Percentiles rank a stretch among this genome's conserved stretches.
Conservation (phyloP, 441 rosid genomes). For the Iberis amara region DNA sequence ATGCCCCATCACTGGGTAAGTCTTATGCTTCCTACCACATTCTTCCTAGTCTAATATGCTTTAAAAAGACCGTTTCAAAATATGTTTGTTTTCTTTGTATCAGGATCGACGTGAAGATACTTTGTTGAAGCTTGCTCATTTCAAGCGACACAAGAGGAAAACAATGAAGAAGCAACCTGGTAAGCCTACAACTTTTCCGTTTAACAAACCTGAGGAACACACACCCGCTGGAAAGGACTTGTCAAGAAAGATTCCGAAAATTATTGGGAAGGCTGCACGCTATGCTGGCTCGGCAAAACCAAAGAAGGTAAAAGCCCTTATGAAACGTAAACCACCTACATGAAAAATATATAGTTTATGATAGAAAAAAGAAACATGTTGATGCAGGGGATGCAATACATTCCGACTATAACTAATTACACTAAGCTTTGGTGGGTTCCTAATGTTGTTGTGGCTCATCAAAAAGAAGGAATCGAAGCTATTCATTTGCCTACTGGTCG, state of each 20-base stretch:
- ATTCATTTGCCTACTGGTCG: slow-evolving; percentile 94
- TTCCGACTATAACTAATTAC: slow-evolving; percentile 94
- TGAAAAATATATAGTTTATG: slow-evolving; percentile 2
- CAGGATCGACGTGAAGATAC: slow-evolving; percentile 99
- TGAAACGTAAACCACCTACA: neutral
- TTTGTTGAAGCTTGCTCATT: slow-evolving; percentile 67
- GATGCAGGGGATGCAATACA: slow-evolving; percentile 62
- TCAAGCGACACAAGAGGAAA: slow-evolving; percentile 90
- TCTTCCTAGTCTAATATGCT: slow-evolving; percentile 11
- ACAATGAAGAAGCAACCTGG: slow-evolving; percentile 62
- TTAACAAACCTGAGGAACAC: slow-evolving; percentile 94
- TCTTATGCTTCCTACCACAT: slow-evolving; percentile 3
- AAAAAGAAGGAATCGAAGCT: slow-evolving; percentile 97
- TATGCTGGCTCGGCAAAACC: slow-evolving; percentile 81
- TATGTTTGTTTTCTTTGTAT: slow-evolving; percentile 26
- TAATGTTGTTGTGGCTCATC: slow-evolving; percentile 93
- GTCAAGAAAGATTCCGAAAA: slow-evolving; percentile 75
- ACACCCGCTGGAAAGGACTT: slow-evolving; percentile 90
- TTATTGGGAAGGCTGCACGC: slow-evolving; percentile 81
- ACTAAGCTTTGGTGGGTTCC: slow-evolving; percentile 99
- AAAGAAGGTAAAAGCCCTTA: slow-evolving; percentile 61
- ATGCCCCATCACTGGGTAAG: slow-evolving; percentile 98
- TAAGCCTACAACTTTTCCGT: slow-evolving; percentile 62
- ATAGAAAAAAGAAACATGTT: slow-evolving; percentile 16
- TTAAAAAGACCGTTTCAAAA: slow-evolving; percentile 13